Evolutionary conservation across 129 eudicot genomes (phyloP).

Genomic region (Flaveria robusta): DNA sequence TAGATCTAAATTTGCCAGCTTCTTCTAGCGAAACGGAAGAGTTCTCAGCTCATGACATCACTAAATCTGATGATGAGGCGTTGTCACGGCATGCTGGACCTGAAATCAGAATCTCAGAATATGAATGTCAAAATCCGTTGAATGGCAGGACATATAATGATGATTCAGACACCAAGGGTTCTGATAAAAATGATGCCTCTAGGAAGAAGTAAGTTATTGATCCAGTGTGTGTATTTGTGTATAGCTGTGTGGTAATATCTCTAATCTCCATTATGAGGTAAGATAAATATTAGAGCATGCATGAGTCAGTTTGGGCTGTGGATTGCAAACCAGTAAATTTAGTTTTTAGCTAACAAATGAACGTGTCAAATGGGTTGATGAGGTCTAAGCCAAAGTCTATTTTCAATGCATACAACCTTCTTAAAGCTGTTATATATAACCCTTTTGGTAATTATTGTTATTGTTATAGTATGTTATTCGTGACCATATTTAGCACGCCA

Average conservation of each 20-base stretch:
- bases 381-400: neutral
- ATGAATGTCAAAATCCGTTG: constrained; percentile 21
- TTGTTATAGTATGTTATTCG: neutral
- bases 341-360: neutral
- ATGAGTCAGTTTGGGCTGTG: neutral
- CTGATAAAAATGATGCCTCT: constrained; percentile 30
- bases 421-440: neutral
- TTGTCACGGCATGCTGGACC: constrained; percentile 31
- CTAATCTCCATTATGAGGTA: neutral
- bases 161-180: constrained; percentile 38
- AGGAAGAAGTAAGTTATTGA: constrained; percentile 40
- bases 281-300: neutral
- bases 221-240: neutral
- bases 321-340: neutral
- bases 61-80: constrained; percentile 41
- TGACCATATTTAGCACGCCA: neutral
- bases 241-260: neutral
- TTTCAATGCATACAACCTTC: constrained; percentile 1
- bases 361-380: neutral
- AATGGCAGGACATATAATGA: constrained; percentile 29
- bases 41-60: constrained; percentile 17
- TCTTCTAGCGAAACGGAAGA: constrained; percentile 36
- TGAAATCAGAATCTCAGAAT: constrained; percentile 29
- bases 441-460: neutral
- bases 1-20: constrained; percentile 45